A percentile compares a stretch with the other conserved stretches of the same genome.
These are phyloP conservation scores for Actinomortierella ambigua DNA, from an alignment of 371 early-diverging fungal genomes.

Conservation along the genomic window DNA sequence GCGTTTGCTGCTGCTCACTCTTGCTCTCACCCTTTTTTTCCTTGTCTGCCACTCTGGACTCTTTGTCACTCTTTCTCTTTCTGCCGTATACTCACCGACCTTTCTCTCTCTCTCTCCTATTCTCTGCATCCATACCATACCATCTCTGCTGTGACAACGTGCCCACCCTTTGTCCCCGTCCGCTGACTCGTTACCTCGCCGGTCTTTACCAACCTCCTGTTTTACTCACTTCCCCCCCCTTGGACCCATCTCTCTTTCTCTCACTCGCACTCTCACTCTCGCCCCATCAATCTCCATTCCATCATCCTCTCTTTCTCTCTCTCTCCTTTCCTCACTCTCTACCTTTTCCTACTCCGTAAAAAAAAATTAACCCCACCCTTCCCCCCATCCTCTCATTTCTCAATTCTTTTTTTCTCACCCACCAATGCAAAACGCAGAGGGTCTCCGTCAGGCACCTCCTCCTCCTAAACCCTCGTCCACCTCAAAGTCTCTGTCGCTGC, in stretches of 20 bases:
- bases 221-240: conserved; percentile 4
- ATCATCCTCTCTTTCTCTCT: background rate
- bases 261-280: background rate
- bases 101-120: background rate
- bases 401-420: too few species aligned
- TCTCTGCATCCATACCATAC: too few species aligned
- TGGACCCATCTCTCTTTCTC: background rate
- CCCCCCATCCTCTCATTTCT: too few species aligned
- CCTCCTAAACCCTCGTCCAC: conserved; percentile 36
- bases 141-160: too few species aligned
- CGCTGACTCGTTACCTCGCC: too few species aligned
- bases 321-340: background rate
- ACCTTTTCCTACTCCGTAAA: background rate
- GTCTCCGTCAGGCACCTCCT: conserved; percentile 39
- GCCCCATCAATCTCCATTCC: background rate
- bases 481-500: conserved; percentile 21
- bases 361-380: conserved; percentile 22
- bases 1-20: too few species aligned
- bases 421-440: too few species aligned
- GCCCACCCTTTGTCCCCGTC: too few species aligned
- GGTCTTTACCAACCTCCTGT: too few species aligned
- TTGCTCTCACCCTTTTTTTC: too few species aligned
- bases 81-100: background rate
- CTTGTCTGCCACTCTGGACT: too few species aligned
- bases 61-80: too few species aligned